Percentiles rank a stretch among this genome's conserved stretches.
Evolutionary conservation across 345 rosid species (phyloP).

Genomic region (Rubroshorea leprosula): DNA sequence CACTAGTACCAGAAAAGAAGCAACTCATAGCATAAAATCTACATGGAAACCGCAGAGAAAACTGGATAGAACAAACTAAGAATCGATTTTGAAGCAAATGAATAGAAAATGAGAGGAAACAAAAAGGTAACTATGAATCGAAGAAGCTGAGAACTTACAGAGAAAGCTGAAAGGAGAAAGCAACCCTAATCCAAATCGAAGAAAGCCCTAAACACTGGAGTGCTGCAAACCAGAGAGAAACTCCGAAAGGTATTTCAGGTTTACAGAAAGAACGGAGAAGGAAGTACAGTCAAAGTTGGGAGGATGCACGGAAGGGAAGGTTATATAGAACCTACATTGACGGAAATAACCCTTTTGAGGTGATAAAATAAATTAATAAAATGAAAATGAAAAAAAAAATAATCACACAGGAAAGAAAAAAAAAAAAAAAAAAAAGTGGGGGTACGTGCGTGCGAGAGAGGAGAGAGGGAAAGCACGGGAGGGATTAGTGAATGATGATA

Average conservation of each 20-base stretch:
- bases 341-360: constrained; percentile 37
- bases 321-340: constrained; percentile 36
- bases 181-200: background rate
- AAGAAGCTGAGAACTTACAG: background rate
- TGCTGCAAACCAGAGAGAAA: background rate
- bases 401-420: background rate
- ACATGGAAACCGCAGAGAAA: background rate
- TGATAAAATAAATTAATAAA: too few relatives aligned
- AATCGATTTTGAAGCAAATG: background rate
- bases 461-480: constrained; percentile 68
- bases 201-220: background rate
- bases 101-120: background rate
- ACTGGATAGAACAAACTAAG: background rate
- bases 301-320: constrained; percentile 13
- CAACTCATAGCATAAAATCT: too few relatives aligned
- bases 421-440: too few relatives aligned
- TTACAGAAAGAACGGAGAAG: background rate
- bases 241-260: background rate
- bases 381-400: background rate
- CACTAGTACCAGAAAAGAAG: too few relatives aligned
- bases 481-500: constrained; percentile 48
- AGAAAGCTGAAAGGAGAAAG: background rate
- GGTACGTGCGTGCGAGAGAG: constrained; percentile 42
- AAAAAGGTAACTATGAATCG: background rate
- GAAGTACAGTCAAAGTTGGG: constrained; percentile 22